These are phyloP conservation scores for Candida boleticola DNA, from an alignment of 805 yeast genomes.

Conservation along the genomic window DNA sequence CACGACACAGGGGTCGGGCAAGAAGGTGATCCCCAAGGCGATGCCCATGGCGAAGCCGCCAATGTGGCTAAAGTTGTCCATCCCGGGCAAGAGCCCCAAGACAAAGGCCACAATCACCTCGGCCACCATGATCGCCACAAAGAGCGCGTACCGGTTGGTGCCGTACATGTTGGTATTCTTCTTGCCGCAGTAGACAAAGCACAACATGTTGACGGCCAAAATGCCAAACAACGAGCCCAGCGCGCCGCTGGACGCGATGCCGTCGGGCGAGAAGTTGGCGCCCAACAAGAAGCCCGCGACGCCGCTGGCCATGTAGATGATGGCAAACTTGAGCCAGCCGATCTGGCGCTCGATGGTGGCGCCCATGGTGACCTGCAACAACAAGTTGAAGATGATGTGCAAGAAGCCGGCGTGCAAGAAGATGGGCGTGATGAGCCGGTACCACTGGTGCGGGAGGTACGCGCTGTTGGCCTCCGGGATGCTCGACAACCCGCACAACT, in stretches of 20 bases:
- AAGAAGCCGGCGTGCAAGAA: slow-evolving; percentile 73
- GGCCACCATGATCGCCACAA: slow-evolving; percentile 46
- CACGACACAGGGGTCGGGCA: slow-evolving; percentile 56
- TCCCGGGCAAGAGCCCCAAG: slow-evolving; percentile 67
- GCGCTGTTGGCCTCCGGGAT: slow-evolving; percentile 30
- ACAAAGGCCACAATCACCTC: slow-evolving; percentile 61
- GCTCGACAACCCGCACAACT: slow-evolving; percentile 62
- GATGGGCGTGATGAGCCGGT: slow-evolving; percentile 65
- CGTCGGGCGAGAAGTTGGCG: slow-evolving; percentile 65
- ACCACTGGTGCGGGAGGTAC: slow-evolving; percentile 61
- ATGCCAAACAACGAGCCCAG: slow-evolving; percentile 72
- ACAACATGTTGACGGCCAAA: slow-evolving; percentile 57
- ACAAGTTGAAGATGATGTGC: slow-evolving; percentile 62
- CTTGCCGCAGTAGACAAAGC: slow-evolving; percentile 53
- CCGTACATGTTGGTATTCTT: slow-evolving; percentile 45
- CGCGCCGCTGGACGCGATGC: slow-evolving; percentile 67
- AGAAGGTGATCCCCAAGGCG: slow-evolving; percentile 44
- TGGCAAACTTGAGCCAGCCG: slow-evolving; percentile 51
- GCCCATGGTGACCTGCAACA: slow-evolving; percentile 63
- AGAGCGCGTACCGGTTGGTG: slow-evolving; percentile 45
- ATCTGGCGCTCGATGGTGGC: slow-evolving; percentile 54
- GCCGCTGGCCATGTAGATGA: slow-evolving; percentile 61
- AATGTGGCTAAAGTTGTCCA: slow-evolving; percentile 72
- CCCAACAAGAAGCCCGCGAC: slow-evolving; percentile 67
- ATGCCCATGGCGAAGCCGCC: slow-evolving; percentile 72